A percentile compares a stretch with the other conserved stretches of the same genome.
phyloP scores from a whole-genome alignment of 108 stramenopile genomes.

The Craspedostauros australis region DNA sequence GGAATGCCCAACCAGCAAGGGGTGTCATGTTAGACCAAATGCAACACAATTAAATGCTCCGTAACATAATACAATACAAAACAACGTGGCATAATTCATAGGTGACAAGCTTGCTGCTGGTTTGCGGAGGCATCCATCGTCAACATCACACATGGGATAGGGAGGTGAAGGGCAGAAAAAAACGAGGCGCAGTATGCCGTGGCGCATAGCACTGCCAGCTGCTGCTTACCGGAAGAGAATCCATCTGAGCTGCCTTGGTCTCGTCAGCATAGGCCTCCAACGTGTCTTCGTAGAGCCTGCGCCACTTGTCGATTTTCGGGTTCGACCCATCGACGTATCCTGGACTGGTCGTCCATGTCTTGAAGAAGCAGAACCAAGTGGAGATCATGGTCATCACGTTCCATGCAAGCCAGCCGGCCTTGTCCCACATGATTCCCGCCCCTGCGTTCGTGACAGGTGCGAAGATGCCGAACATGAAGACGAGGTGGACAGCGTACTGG shows the following conservation, averaged over 20 bases:
- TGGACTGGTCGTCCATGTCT: conserved; percentile 62
- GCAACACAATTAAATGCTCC: no score
- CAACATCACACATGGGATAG: no score
- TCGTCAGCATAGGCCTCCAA: conserved; percentile 63
- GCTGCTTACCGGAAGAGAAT: conserved; percentile 5
- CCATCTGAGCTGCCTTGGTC: background rate
- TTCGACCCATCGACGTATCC: conserved; percentile 39
- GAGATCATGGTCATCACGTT: conserved; percentile 34
- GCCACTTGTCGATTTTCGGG: conserved; percentile 40
- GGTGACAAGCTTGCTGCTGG: no score
- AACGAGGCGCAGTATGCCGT: no score
- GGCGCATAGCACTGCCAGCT: no score
- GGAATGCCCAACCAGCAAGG: no score
- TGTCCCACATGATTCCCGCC: conserved; percentile 56
- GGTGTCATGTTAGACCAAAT: no score
- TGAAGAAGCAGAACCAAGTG: conserved; percentile 59
- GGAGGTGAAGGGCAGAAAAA: no score
- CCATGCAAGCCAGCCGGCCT: conserved; percentile 40
- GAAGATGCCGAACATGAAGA: conserved; percentile 50
- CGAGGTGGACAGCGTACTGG: conserved; percentile 31
- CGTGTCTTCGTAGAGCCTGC: conserved; percentile 67
- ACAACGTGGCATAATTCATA: no score
- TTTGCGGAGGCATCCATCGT: no score
- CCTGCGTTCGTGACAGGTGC: conserved; percentile 28
- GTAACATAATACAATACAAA: no score